Evolutionary conservation across 75 land plant genomes (phyloP), one percentile per base, ranked within the genome.

Genomic region (Picea sitchensis): DNA sequence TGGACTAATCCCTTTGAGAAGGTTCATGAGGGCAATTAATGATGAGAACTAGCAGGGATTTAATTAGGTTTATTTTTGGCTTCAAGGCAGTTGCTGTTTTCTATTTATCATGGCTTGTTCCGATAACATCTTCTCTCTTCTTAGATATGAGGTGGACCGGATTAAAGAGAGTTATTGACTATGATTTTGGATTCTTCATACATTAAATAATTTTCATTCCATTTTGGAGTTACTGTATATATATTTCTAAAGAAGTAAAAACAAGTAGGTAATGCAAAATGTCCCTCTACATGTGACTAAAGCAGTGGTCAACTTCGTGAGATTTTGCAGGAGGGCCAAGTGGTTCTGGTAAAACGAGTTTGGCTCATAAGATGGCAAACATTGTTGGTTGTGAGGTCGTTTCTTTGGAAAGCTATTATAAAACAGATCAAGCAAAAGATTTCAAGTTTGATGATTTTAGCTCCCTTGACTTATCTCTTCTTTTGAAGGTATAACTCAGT

Each of bases 351-450:
- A 98, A 98, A 84, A 98, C 98, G 38, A 98, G 99, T 81, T 83
- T 98, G 83, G 99, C 99, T 75, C 94, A 86, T 79, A 98, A 98
- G 77, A 95, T 98, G 99, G 99, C 99, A 64, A 98, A 95, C 79
- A 98, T 98, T 81, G 89, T 98, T 82, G 99, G 99, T 65, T 98
- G 99, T 84, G 98, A 95, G 82, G 98, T 98, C 34, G 80, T 98
- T 79, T 98, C 99, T 11, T 86, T 98, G 77, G 99, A 98, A 87
- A 98, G 91, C 77, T 98, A 95, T 82, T 95, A 88, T 81, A 98
- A 84, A 82, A 82, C 92, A 65, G 99, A 95, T 69, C 89, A 93
- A 79, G 90, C 88, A 34, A 98, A 91, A 86, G 98, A 90, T 75
- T 90, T 88, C 54, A 95, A 95, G 80, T 88, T 90, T 87, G 98